Conservation (phyloP, 2,329 filamentous ascomycete genomes). For the Zelopaecilomyces penicillatus region DNA sequence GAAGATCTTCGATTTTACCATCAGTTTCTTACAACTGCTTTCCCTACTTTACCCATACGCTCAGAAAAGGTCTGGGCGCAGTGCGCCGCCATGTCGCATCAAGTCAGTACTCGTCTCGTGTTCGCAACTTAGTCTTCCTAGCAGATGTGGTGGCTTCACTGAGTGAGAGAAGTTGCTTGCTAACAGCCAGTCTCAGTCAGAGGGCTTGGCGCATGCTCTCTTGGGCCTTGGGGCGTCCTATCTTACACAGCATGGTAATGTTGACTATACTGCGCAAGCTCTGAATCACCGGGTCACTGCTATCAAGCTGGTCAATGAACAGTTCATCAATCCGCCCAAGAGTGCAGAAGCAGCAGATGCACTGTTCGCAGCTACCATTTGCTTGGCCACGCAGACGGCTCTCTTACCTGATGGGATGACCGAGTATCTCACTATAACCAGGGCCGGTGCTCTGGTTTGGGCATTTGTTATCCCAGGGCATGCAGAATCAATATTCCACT, state of each 20-base stretch:
- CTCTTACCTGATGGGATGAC: conserved; percentile 29
- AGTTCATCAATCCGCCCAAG: conserved; percentile 17
- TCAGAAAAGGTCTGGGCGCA: conserved; percentile 24
- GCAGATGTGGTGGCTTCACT: too few species aligned
- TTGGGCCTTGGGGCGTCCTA: conserved; percentile 30
- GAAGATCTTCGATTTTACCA: conserved; percentile 43
- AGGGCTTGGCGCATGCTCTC: conserved; percentile 29
- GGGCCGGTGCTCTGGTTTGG: conserved; percentile 20
- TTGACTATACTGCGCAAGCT: conserved; percentile 20
- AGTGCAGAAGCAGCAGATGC: conserved; percentile 26
- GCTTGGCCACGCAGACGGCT: conserved; percentile 26
- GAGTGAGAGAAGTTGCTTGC: background rate
- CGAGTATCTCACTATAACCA: conserved; percentile 28
- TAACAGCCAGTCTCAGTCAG: conserved; percentile 18
- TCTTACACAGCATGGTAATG: conserved; percentile 20
- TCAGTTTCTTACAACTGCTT: conserved; percentile 37
- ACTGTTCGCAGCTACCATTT: conserved; percentile 25
- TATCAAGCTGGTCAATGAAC: conserved; percentile 27
- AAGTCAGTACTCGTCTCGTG: conserved; percentile 14
- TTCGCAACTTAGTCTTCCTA: too few species aligned
- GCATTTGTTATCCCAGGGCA: conserved; percentile 14
- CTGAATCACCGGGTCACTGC: conserved; percentile 27
- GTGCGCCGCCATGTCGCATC: conserved; percentile 26
- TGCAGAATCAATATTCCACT: conserved; percentile 14
- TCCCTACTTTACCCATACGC: conserved; percentile 26